Base-by-base conservation (phyloP, 768 basidiomycete genomes). In the Mycena alexandri region DNA sequence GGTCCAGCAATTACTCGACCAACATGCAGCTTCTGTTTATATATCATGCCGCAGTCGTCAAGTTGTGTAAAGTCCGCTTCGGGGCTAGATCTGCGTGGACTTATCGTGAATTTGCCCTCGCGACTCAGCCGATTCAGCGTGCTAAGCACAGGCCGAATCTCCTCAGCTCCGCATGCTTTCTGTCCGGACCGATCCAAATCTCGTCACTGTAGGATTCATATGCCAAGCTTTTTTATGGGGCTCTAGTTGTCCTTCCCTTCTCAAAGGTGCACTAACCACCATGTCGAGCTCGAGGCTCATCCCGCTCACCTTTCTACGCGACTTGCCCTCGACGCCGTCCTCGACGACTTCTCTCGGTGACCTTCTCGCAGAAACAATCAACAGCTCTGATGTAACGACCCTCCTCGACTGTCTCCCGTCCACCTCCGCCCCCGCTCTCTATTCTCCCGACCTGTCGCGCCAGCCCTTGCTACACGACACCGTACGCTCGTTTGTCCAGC, bases 381-480 rank as follows among this genome's bases (percentile, higher is more conserved):
- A 75, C 17, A 67, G 73, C 53, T 79, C 80, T 16, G 63, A 64
- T 19, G 71, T 82, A 29, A 43, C 70, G 22, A 75, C 83, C 29
- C 77, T 85, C 38, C 69, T 84, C 29, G 82, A 84, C 73, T 84
- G 82, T 64, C 72, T 85, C 5, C 76, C 73, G 47, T 74, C 75
- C 12, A 78, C 78, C 24, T 59, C 73, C 43, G 64, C 68, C 13
- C 81, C 83, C 24, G 83, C 80, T 14, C 76, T 85, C 52, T 78
- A 78, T 64, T 80, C 83, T n/a, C 75, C 81, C 21, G 78, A 83
- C 62, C 60, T 75, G 43, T 74, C 75, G 12, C 78, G 80, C 4
- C 76, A 75, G 11, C 79, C 81, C 25, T 71, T 85, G 10, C 69
- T 68, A 14, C 83, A 84, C 61, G 73, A 76, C 51, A 70, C 75